phyloP scores from a whole-genome alignment of 2,329 filamentous ascomycete species.

The Nectriaceae sp. region DNA sequence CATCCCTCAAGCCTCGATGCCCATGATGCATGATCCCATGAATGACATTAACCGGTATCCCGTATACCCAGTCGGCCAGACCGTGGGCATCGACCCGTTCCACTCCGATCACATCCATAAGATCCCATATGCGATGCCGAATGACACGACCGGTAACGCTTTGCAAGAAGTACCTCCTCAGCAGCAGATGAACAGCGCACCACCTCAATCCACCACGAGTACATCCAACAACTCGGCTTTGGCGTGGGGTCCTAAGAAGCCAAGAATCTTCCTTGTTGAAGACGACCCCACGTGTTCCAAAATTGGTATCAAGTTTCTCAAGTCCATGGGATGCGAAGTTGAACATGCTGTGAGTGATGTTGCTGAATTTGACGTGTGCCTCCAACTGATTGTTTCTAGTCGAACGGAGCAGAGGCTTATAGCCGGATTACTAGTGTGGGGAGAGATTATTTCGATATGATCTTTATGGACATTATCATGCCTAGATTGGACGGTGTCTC shows the following conservation, averaged over 20 bases:
- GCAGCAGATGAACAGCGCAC: conserved; percentile 30
- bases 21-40: conserved; percentile 55
- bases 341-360: conserved; percentile 61
- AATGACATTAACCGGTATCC: conserved; percentile 61
- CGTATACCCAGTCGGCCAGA: conserved; percentile 89
- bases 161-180: conserved; percentile 45
- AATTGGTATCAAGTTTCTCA: conserved; percentile 68
- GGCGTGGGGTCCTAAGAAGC: conserved; percentile 63
- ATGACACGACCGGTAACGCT: conserved; percentile 45
- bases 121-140: conserved; percentile 79
- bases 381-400: conserved; percentile 25
- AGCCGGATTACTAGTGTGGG: conserved; percentile 68
- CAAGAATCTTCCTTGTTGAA: conserved; percentile 88
- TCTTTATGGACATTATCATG: conserved; percentile 97
- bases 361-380: not conserved
- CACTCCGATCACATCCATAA: conserved; percentile 93
- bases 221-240: conserved; percentile 39
- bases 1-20: conserved; percentile 43
- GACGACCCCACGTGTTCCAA: conserved; percentile 70
- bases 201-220: conserved; percentile 21
- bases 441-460: conserved; percentile 60
- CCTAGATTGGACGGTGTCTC: conserved; percentile 93
- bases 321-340: conserved; percentile 66
- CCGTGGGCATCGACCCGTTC: conserved; percentile 91
- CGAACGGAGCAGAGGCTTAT: conserved; percentile 87